A percentile compares a stretch with the other conserved stretches of the same genome.
Conservation (phyloP, 352 stramenopile species). For the Aphanomyces stellatus region DNA sequence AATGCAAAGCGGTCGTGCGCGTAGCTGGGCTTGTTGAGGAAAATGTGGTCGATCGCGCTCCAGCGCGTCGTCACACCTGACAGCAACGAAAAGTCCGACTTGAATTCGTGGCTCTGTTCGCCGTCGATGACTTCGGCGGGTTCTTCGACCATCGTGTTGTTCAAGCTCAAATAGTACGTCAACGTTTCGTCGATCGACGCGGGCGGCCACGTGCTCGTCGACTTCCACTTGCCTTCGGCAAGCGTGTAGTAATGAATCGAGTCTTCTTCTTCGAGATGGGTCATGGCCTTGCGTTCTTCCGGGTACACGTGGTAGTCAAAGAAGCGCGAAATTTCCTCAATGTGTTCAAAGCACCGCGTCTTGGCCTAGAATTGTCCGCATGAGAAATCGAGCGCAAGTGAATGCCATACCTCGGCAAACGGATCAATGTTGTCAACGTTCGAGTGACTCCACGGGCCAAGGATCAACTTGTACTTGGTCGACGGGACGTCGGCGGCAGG, state of each 20-base stretch:
- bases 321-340: constrained; percentile 78
- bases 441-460: constrained; percentile 75
- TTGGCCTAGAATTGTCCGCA: constrained; percentile 34
- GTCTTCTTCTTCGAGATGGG: constrained; percentile 52
- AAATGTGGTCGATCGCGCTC: constrained; percentile 62
- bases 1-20: constrained; percentile 60
- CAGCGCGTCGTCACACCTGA: constrained; percentile 38
- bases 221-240: constrained; percentile 70
- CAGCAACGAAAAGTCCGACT: neutral
- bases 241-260: constrained; percentile 77
- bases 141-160: constrained; percentile 35
- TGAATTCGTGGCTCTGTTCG: neutral
- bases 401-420: constrained; percentile 32
- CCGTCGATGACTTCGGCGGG: constrained; percentile 4
- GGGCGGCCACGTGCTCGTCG: constrained; percentile 49
- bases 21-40: constrained; percentile 64
- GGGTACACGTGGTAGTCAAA: constrained; percentile 73
- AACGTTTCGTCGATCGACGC: constrained; percentile 38
- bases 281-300: constrained; percentile 39
- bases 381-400: neutral
- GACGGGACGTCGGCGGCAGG: constrained; percentile 31
- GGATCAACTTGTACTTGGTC: constrained; percentile 50
- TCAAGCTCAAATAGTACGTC: constrained; percentile 41
- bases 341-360: constrained; percentile 77
- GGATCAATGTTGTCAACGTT: constrained; percentile 73